Conservation (phyloP, 345 rosid species). For the Sisymbrium altissimum region DNA sequence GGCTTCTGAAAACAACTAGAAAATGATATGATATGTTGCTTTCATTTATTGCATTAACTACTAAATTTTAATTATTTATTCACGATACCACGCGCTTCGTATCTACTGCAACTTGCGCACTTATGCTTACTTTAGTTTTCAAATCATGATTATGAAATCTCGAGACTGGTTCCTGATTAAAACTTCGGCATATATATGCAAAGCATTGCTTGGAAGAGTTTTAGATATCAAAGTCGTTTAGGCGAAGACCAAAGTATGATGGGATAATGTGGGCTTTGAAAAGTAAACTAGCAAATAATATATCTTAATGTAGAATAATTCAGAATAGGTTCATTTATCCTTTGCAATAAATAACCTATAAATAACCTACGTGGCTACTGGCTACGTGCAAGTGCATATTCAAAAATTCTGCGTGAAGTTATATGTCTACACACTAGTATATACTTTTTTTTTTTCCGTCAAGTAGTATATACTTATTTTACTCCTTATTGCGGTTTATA, state of each 20-base stretch:
- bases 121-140: constrained; percentile 1
- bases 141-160: background rate
- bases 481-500: background rate
- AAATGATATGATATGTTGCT: constrained; percentile 26
- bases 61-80: background rate
- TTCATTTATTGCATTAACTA: constrained; percentile 11
- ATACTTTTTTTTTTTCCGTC: background rate
- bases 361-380: too few relatives aligned
- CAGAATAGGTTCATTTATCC: too few relatives aligned
- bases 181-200: background rate
- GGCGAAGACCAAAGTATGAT: background rate
- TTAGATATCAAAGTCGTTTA: too few relatives aligned
- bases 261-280: background rate
- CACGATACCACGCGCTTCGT: constrained; percentile 4
- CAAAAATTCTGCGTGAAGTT: too few relatives aligned
- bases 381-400: background rate
- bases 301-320: too few relatives aligned
- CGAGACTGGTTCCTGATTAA: background rate
- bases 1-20: constrained; percentile 39
- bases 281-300: background rate
- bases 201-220: too few relatives aligned
- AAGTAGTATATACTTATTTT: background rate
- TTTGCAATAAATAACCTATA: background rate
- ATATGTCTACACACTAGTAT: background rate
- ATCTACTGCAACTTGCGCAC: background rate